These are phyloP conservation scores for Asterochloris sp. DNA, from an alignment of 139 green algal species.

Conservation along the genomic window DNA sequence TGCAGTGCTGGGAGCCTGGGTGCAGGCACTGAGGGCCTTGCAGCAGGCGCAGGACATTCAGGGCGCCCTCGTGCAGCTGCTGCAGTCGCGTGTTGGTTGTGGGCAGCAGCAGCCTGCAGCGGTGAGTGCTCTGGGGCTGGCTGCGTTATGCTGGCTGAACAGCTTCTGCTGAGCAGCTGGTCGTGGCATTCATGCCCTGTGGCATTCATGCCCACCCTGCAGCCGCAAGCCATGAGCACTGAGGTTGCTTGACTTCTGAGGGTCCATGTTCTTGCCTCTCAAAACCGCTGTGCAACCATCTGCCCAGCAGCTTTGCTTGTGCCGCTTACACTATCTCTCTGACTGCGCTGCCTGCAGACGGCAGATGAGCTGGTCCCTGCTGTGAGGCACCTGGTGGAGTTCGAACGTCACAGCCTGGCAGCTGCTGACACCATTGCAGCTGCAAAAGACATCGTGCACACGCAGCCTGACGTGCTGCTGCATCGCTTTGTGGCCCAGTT, in stretches of 20 bases:
- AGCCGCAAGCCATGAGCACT: too few species aligned
- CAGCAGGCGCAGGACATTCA: conserved; percentile 17
- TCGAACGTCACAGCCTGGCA: conserved; percentile 19
- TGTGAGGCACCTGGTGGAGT: conserved; percentile 39
- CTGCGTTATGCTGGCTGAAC: background rate
- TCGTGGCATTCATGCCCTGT: background rate
- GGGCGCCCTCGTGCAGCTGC: conserved; percentile 13
- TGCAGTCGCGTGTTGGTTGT: background rate
- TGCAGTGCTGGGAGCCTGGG: conserved; percentile 33
- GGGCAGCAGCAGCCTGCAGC: background rate
- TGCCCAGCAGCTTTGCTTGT: too few species aligned
- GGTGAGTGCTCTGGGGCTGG: background rate
- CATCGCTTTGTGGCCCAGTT: conserved; percentile 47
- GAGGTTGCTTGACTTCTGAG: background rate
- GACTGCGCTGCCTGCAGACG: conserved; percentile 10
- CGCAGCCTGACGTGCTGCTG: conserved; percentile 38
- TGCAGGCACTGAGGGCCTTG: conserved; percentile 25
- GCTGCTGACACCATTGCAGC: conserved; percentile 28
- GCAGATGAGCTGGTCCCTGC: conserved; percentile 21
- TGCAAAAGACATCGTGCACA: conserved; percentile 26
- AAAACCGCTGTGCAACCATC: too few species aligned
- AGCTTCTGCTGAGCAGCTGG: conserved; percentile 10
- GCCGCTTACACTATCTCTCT: background rate
- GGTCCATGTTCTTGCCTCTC: background rate
- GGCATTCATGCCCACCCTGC: too few species aligned